These are phyloP conservation scores for Metschnikowia peoriensis DNA, from an alignment of 805 yeast species.

Conservation along the genomic window DNA sequence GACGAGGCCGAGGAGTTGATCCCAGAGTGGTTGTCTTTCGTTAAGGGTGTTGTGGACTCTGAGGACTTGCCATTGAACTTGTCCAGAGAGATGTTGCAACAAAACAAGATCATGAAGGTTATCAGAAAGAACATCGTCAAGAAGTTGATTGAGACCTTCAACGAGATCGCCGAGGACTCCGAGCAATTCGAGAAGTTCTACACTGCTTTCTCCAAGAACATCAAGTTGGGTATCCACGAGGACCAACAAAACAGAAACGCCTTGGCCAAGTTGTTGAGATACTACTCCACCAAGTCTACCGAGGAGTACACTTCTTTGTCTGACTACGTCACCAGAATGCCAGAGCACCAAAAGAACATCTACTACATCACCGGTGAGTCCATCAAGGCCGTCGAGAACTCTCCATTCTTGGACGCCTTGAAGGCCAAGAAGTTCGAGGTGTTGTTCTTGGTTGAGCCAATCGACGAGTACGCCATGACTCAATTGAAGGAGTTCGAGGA, in stretches of 20 bases:
- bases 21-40: constrained; percentile 98
- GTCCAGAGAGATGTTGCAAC: constrained; percentile 99
- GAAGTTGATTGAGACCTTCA: constrained; percentile 97
- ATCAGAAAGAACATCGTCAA: constrained; percentile 98
- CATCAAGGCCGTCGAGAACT: constrained; percentile 94
- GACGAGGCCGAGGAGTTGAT: constrained; percentile 99
- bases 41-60: constrained; percentile 99
- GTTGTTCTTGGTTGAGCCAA: constrained; percentile 96
- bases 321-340: constrained; percentile 99
- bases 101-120: constrained; percentile 98
- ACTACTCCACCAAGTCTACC: constrained; percentile 91
- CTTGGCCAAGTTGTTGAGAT: constrained; percentile 94
- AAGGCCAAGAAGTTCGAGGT: constrained; percentile 99
- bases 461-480: constrained; percentile 99
- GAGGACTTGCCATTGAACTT: constrained; percentile 99
- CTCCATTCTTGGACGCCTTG: constrained; percentile 98
- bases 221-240: constrained; percentile 98
- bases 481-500: constrained; percentile 99
- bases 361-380: constrained; percentile 99
- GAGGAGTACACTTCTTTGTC: constrained; percentile 93
- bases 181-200: constrained; percentile 99
- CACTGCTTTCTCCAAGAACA: constrained; percentile 96
- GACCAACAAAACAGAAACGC: constrained; percentile 96
- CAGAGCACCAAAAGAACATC: constrained; percentile 99
- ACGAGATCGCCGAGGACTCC: constrained; percentile 98